Evolutionary conservation across 306 rosid species (phyloP), one percentile per base, ranked within the genome.

Genomic region (Lagenaria siceraria): DNA sequence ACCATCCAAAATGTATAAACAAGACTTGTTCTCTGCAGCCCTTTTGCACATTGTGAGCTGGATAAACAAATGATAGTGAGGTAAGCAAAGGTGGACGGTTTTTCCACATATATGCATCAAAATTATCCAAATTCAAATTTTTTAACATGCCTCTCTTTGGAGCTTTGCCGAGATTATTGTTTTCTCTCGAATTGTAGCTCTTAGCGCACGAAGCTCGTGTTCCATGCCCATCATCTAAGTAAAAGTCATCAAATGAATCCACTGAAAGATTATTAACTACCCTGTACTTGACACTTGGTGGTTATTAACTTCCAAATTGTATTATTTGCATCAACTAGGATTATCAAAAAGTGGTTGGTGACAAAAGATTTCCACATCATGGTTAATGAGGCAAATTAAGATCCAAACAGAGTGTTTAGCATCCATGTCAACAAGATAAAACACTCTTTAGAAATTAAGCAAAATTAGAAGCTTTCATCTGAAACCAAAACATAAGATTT

Each of bases 161-260:
- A 95, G 98, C 86, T 89, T 86, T 78, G 90, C 79, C 1, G 98
- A 92, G 78, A 89, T 84, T 71, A 89, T 61, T 58, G 85, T 87
- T 79, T 95, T 95, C 76, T 95, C 98, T 80, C 90, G 87, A 85
- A 95, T 89, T 83, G 90, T 96, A 82, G 90, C 88, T 83, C 97
- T 89, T 40, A 95, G 83, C 56, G 95, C 96, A 80, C 92, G 87
- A 54, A 95, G 92, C 82, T 95, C 98, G 55, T 89, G 86, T 79
- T 95, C 97, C 97, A 95, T 92, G 81, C 93, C 97, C 87, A 89
- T 86, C 78, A 92, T 92, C 98, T 95, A 74, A 12, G 84, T 49
- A 64, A 3, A 63, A 31, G 7, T 55, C 27, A 35, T 36, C 77
- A 35, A 76, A 5, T 54, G 64, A 42, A 68, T 75, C 78, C 43